Evolutionary conservation across 768 basidiomycete species (phyloP), one percentile per base, ranked within the genome.

Genomic region (Dentipellis fragilis): DNA sequence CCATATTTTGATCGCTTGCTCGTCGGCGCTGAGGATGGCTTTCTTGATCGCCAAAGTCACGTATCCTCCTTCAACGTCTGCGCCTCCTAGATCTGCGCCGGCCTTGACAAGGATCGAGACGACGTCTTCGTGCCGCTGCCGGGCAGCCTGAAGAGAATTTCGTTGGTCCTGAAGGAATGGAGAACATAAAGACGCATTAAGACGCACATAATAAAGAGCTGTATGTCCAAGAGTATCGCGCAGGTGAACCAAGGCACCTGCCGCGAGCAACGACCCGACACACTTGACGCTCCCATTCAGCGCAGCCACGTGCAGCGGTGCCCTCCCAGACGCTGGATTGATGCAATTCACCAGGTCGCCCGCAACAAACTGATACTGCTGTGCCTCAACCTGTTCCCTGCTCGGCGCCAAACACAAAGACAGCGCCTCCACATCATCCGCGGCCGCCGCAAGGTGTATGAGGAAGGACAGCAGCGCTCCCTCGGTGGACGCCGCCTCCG

Each of bases 191-290:
- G 17, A 38, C 50, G 35, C n/a, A 19, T 39, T 16, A 49, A 46
- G 42, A 67, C 81, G 62, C 59, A 88, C 88, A 68, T 91, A 87
- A 68, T 92, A 93, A 14, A 93, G 72, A 3, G 89, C 79, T 12
- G 91, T 92, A 63, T 93, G 90, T 2, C 89, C 92, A 47, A 93
- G 73, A 1, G 69, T 65, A 66, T 94, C 92, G 54, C 92, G 76
- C 9, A 87, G 72, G 67, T 94, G 91, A 19, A 93, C 91, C 12
- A 90, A 72, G 1, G 90, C 89, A 4, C 91, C 91, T 0, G 81
- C 80, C 57, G 79, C 73, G 17, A 93, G 75, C 38, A 93, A 70
- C 35, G 79, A 63, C 35, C 65, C 65, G 39, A 74, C 70, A 39
- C 73, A 71, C 10, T 60, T 62, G 9, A 62, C 57, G 58, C 78